Conservation (phyloP, 2,329 filamentous ascomycete species). For the Sporothrix protearum region DNA sequence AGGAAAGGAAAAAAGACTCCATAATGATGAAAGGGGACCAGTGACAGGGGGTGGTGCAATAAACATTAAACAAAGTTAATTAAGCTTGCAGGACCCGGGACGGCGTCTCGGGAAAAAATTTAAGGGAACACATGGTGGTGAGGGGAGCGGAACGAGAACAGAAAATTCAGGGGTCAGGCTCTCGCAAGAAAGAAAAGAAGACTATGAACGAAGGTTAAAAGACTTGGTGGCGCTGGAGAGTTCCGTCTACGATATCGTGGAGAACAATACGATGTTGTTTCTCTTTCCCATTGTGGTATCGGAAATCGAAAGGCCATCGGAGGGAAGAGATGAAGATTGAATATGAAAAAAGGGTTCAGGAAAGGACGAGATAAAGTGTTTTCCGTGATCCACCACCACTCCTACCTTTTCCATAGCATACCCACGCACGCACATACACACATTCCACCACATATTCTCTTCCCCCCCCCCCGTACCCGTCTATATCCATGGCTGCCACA, state of each 20-base stretch:
- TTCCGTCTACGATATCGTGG: not conserved
- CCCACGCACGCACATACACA: too few species aligned
- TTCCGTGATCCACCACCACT: not conserved
- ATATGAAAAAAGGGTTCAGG: not conserved
- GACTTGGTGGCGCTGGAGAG: not conserved
- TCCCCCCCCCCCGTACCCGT: not conserved
- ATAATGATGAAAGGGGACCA: not conserved
- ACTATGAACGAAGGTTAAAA: not conserved
- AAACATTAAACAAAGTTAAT: slow-evolving; percentile 18
- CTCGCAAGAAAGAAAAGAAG: not conserved
- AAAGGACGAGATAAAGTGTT: too few species aligned
- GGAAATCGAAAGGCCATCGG: not conserved
- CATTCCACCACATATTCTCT: not conserved
- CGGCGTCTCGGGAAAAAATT: slow-evolving; percentile 19
- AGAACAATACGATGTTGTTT: not conserved
- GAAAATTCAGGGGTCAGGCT: not conserved
- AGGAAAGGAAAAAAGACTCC: not conserved
- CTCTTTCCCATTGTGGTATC: not conserved
- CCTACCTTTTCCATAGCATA: not conserved
- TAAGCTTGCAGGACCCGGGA: slow-evolving; percentile 18
- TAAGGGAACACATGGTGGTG: not conserved
- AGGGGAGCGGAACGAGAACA: not conserved
- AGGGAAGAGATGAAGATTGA: not conserved
- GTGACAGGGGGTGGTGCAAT: not conserved
- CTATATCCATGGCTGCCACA: not conserved